phyloP scores from a whole-genome alignment of 176 grass and related monocot species.

The Alopecurus myosuroides region DNA sequence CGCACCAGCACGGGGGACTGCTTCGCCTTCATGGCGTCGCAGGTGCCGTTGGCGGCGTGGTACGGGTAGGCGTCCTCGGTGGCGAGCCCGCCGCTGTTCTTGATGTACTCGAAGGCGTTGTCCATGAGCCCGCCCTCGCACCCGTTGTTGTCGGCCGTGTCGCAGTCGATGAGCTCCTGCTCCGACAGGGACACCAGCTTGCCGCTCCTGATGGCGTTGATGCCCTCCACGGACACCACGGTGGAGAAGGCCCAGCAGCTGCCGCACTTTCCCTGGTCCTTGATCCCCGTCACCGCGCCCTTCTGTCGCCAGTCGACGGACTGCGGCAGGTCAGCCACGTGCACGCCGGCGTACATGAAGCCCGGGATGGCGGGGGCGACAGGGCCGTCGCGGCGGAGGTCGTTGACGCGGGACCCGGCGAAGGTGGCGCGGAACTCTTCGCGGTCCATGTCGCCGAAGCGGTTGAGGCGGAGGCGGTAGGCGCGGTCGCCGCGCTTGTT shows the following conservation, averaged over 20 bases:
- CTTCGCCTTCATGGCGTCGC: conserved; percentile 29
- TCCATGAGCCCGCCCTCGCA: conserved; percentile 69
- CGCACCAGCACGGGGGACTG: conserved; percentile 13
- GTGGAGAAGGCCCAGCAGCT: conserved; percentile 73
- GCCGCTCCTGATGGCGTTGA: conserved; percentile 59
- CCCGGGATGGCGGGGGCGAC: not conserved
- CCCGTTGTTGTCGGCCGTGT: conserved; percentile 43
- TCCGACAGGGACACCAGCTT: conserved; percentile 55
- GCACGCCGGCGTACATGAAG: conserved; percentile 49
- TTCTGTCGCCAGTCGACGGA: conserved; percentile 57
- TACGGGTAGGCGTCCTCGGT: conserved; percentile 62
- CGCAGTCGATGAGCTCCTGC: conserved; percentile 76
- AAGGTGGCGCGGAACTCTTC: conserved; percentile 56
- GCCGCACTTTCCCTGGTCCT: conserved; percentile 75
- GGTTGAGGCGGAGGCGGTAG: conserved; percentile 73
- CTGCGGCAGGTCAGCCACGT: conserved; percentile 13
- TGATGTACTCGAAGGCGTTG: conserved; percentile 77
- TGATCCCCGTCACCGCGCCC: conserved; percentile 56
- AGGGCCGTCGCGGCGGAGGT: conserved; percentile 3
- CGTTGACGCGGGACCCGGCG: conserved; percentile 32
- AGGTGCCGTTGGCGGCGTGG: conserved; percentile 51
- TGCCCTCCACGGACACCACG: conserved; percentile 60
- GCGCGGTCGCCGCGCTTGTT: conserved; percentile 47
- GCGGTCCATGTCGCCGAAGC: conserved; percentile 58
- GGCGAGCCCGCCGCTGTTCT: conserved; percentile 44